A percentile compares a stretch with the other conserved stretches of the same genome.
phyloP scores from a whole-genome alignment of 805 yeast genomes.

The Ogataea pignaliae region DNA sequence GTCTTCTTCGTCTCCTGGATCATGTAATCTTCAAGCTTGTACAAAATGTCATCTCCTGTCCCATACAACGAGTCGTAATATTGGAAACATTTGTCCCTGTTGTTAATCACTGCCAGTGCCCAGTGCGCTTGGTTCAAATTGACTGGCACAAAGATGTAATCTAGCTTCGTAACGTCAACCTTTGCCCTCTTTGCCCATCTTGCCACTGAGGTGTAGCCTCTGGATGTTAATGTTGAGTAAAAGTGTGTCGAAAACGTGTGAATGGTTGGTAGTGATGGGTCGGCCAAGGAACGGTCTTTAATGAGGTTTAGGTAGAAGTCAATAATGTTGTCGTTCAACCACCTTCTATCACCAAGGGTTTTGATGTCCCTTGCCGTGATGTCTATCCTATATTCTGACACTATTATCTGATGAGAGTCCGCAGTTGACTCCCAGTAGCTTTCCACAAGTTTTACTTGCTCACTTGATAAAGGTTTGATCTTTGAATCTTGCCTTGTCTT shows the following conservation, averaged over 20 bases:
- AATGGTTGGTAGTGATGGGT: constrained; percentile 31
- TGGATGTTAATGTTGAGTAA: constrained; percentile 61
- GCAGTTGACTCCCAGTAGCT: constrained; percentile 27
- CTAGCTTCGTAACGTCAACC: constrained; percentile 57
- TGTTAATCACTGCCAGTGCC: constrained; percentile 81
- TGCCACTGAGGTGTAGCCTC: constrained; percentile 78
- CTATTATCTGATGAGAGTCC: constrained; percentile 24
- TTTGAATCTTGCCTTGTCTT: constrained; percentile 33
- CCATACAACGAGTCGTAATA: constrained; percentile 77
- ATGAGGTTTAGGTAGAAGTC: constrained; percentile 70
- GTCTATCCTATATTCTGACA: constrained; percentile 46
- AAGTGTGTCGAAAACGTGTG: constrained; percentile 88
- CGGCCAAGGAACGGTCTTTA: constrained; percentile 33
- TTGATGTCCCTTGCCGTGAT: constrained; percentile 61
- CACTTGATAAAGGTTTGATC: constrained; percentile 27
- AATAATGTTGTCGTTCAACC: constrained; percentile 91
- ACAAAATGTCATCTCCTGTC: constrained; percentile 41
- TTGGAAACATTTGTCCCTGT: constrained; percentile 49
- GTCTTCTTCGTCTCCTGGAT: constrained; percentile 58
- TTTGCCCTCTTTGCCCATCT: constrained; percentile 82
- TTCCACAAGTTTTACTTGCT: constrained; percentile 33
- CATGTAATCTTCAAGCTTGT: constrained; percentile 57
- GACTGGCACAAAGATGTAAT: constrained; percentile 76
- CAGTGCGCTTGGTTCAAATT: constrained; percentile 83
- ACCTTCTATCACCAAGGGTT: constrained; percentile 63